Conservation (phyloP, 1,139 yeast species). For the Nakaseomyces uthaithaninus region DNA sequence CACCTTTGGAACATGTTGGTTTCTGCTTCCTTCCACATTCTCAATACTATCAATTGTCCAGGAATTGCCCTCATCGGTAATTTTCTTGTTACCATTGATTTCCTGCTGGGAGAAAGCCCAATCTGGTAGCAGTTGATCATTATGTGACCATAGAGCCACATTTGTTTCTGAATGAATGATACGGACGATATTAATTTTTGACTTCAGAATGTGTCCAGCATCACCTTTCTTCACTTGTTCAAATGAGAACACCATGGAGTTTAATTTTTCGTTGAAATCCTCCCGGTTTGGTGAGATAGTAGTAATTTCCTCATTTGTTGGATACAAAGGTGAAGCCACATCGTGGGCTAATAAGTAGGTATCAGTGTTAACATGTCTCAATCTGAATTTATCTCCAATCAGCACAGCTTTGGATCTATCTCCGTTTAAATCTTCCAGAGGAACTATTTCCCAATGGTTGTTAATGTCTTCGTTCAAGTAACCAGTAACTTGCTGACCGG, state of each 20-base stretch:
- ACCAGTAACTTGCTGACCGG: slow-evolving; percentile 91
- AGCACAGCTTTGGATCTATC: slow-evolving; percentile 41
- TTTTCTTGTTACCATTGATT: slow-evolving; percentile 86
- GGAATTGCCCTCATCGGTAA: slow-evolving; percentile 53
- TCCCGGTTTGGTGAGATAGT: slow-evolving; percentile 50
- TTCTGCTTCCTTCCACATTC: slow-evolving; percentile 56
- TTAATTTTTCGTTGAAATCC: slow-evolving; percentile 48
- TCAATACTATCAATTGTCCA: slow-evolving; percentile 77
- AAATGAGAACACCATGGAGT: slow-evolving; percentile 74
- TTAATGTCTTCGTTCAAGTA: slow-evolving; percentile 50
- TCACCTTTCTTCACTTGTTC: slow-evolving; percentile 50
- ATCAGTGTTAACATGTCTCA: slow-evolving; percentile 74
- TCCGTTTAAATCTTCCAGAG: slow-evolving; percentile 42
- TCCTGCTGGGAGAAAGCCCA: slow-evolving; percentile 94
- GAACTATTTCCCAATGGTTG: slow-evolving; percentile 83
- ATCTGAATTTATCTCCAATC: slow-evolving; percentile 63
- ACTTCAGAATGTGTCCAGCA: slow-evolving; percentile 47
- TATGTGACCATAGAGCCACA: slow-evolving; percentile 94
- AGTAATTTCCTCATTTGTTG: slow-evolving; percentile 89
- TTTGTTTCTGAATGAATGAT: slow-evolving; percentile 76
- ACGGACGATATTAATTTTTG: slow-evolving; percentile 62
- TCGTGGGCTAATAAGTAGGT: slow-evolving; percentile 83
- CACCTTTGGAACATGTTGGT: slow-evolving; percentile 45
- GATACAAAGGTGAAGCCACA: slow-evolving; percentile 89
- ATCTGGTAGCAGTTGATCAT: slow-evolving; percentile 74